Evolutionary conservation across 1,284 basidiomycete species (phyloP).

Genomic region (Exobasidium cylindrosporum): DNA sequence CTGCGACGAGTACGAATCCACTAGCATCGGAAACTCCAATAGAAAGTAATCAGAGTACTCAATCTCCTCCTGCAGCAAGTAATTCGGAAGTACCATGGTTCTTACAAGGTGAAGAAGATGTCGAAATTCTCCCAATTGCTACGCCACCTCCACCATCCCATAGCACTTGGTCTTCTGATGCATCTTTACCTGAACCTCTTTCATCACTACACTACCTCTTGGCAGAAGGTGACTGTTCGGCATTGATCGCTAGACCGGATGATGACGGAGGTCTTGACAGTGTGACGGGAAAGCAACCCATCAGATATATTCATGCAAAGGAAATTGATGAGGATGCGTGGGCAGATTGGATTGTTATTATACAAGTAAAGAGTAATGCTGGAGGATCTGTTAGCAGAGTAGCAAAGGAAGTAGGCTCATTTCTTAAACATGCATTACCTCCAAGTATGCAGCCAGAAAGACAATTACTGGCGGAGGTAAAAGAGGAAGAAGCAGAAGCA

Average conservation of each 20-base stretch:
- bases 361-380: conserved; percentile 36
- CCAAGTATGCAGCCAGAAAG: background rate
- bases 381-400: conserved; percentile 13
- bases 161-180: background rate
- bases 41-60: background rate
- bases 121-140: background rate
- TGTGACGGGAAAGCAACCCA: background rate
- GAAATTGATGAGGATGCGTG: conserved; percentile 12
- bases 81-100: background rate
- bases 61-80: background rate
- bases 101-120: conserved; percentile 1
- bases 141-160: conserved; percentile 4
- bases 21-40: background rate
- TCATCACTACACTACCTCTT: background rate
- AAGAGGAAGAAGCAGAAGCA: conserved; percentile 1
- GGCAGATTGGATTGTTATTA: conserved; percentile 49
- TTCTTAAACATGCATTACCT: background rate
- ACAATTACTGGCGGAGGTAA: background rate
- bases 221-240: background rate
- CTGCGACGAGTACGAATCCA: background rate
- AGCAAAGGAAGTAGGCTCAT: conserved; percentile 12
- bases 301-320: conserved; percentile 13
- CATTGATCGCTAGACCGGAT: conserved; percentile 5
- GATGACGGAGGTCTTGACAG: background rate
- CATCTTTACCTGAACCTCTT: background rate